phyloP scores from a whole-genome alignment of 2,329 filamentous ascomycete species.

The Lasiodiplodia sp. region DNA sequence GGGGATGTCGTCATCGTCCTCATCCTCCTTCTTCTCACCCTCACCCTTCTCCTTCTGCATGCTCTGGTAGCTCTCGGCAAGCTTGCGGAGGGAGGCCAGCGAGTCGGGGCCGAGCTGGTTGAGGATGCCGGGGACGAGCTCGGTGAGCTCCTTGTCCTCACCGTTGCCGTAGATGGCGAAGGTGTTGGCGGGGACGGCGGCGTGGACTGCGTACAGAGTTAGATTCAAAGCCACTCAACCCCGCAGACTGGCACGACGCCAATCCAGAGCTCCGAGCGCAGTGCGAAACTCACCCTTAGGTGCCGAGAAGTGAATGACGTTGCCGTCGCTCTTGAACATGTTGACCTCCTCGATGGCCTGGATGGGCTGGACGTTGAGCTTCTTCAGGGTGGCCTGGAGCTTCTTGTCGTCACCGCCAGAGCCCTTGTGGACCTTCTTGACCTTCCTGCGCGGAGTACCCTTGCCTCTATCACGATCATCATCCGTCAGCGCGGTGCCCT shows the following conservation, averaged over 20 bases:
- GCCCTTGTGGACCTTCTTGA: slow-evolving; percentile 96
- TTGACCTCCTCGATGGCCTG: slow-evolving; percentile 99
- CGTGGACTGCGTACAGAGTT: slow-evolving; percentile 73
- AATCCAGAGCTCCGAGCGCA: background rate
- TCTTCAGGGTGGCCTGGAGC: slow-evolving; percentile 96
- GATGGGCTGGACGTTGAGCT: slow-evolving; percentile 99
- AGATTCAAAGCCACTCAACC: background rate
- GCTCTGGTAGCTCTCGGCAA: slow-evolving; percentile 99
- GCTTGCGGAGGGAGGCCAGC: slow-evolving; percentile 94
- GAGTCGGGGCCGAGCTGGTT: slow-evolving; percentile 99
- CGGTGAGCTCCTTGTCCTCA: slow-evolving; percentile 99
- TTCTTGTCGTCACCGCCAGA: slow-evolving; percentile 99
- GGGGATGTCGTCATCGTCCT: slow-evolving; percentile 86
- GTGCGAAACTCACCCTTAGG: slow-evolving; percentile 79
- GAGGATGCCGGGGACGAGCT: slow-evolving; percentile 98
- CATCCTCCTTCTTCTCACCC: slow-evolving; percentile 73
- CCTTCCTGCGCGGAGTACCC: slow-evolving; percentile 95
- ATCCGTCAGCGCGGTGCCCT: background rate
- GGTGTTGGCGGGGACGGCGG: slow-evolving; percentile 96
- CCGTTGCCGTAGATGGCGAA: slow-evolving; percentile 99
- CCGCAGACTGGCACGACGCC: background rate
- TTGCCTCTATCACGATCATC: slow-evolving; percentile 73
- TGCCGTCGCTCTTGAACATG: slow-evolving; percentile 99
- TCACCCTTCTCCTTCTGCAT: slow-evolving; percentile 92
- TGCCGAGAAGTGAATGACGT: slow-evolving; percentile 98